Evolutionary conservation across 139 green algal genomes (phyloP), one percentile per base, ranked within the genome.

Genomic region (Closterium sp.): DNA sequence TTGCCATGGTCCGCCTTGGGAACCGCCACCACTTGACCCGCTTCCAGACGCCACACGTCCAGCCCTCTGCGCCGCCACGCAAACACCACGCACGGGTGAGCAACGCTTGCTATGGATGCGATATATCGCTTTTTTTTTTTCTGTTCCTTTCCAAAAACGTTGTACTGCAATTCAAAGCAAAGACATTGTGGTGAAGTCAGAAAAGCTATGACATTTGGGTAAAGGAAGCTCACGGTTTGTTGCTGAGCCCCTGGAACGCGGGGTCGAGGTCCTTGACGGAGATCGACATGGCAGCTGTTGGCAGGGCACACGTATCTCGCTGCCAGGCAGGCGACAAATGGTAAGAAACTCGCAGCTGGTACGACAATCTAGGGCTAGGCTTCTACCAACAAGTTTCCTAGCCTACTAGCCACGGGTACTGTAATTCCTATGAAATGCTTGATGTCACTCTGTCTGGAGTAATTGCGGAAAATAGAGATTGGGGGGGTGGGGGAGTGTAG

Each of bases 11-110:
- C n/a, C 0, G 31, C 62, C 50, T 93, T 89, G 0, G 89, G 84
- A 19, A 95, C 32, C 9, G 28, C 31, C 7, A 91, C 92, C 9
- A 86, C 27, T 29, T 88, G 89, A 29, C 90, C 87, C 4, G 7
- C 9, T 13, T 94, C 34, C 42, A 93, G 38, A 28, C 89, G 88
- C 91, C 91, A 94, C 21, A 94, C 62, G 19, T 93, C 88, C 87
- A 93, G 85, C 4, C 91, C 91, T 45, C 91, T 93, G 91, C 28
- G 24, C 9, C 93, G 29, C 38, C 32, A 73, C 10, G 90, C 32
- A 92, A 29, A 17, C 90, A 89, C 50, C 9, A 92, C 9, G 28
- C 38, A 31, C 89, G 88, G 42, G 42, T 31, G 88, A 85, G 17
- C 50, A 91, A 73, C 4, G 88, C 21, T 91, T 91, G 11, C n/a